Evolutionary conservation across 768 basidiomycete species (phyloP).

Genomic region (Chalciporus chontae): DNA sequence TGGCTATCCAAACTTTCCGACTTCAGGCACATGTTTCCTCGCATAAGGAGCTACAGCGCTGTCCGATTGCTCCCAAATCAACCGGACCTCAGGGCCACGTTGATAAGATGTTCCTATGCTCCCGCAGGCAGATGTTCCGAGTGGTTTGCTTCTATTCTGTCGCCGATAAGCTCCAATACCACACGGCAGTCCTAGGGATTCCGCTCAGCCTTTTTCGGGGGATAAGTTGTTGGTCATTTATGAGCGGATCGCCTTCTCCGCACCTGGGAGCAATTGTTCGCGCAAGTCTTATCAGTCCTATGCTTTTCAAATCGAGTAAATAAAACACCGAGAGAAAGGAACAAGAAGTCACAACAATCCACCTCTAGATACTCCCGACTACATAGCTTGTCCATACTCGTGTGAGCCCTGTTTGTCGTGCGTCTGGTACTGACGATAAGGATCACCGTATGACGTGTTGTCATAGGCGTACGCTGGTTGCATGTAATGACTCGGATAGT

Average conservation of each 20-base stretch:
- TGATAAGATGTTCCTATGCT: too few species aligned
- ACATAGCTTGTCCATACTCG: slow-evolving; percentile 34
- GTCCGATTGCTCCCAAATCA: too few species aligned
- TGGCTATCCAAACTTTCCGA: too few species aligned
- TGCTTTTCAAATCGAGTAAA: slow-evolving; percentile 23
- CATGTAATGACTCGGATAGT: slow-evolving; percentile 31
- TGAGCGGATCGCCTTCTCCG: background rate
- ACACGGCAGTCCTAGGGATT: background rate
- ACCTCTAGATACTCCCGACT: slow-evolving; percentile 15
- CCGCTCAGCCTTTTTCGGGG: background rate
- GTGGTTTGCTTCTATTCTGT: too few species aligned
- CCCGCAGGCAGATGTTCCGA: too few species aligned
- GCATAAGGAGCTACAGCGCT: too few species aligned
- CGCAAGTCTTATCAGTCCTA: background rate
- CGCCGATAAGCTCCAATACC: background rate
- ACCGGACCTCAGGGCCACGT: background rate
- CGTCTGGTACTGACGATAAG: slow-evolving; percentile 28
- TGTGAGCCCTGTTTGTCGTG: slow-evolving; percentile 27
- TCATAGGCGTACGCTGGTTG: slow-evolving; percentile 26
- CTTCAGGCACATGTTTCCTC: too few species aligned
- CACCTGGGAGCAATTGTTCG: background rate
- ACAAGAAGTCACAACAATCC: slow-evolving; percentile 14
- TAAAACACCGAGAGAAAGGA: slow-evolving; percentile 22
- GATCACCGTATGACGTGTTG: slow-evolving; percentile 26
- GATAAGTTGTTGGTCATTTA: background rate